phyloP scores from a whole-genome alignment of 768 basidiomycete species.

The Peribolospora baueri region DNA sequence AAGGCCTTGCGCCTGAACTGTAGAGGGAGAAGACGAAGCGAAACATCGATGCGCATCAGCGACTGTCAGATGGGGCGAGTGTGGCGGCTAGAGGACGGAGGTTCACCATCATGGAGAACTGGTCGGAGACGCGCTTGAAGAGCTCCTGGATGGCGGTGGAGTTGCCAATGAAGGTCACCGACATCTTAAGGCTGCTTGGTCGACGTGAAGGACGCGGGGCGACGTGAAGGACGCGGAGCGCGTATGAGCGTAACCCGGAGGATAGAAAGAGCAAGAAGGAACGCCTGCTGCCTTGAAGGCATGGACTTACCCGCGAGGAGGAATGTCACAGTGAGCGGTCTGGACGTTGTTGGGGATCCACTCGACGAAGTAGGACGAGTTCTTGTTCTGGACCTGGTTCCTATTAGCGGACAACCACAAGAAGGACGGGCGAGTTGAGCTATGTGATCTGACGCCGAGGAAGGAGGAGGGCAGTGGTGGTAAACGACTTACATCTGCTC shows the following conservation, averaged over 20 bases:
- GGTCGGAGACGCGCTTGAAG: constrained; percentile 95
- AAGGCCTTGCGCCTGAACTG: constrained; percentile 55
- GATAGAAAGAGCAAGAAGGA: neutral
- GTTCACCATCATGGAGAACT: constrained; percentile 73
- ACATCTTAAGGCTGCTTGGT: constrained; percentile 45
- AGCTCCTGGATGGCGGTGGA: constrained; percentile 91
- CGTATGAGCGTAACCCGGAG: too few relatives aligned
- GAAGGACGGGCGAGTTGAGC: neutral
- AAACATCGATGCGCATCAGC: neutral
- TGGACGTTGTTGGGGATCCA: constrained; percentile 99
- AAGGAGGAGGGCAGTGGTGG: neutral
- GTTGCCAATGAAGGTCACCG: constrained; percentile 92
- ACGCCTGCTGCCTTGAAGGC: neutral
- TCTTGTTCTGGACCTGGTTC: constrained; percentile 46
- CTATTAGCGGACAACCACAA: neutral
- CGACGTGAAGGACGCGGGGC: too few relatives aligned
- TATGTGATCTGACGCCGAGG: neutral
- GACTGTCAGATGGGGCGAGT: constrained; percentile 9
- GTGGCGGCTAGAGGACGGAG: constrained; percentile 30
- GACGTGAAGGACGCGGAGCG: too few relatives aligned
- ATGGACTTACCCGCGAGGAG: constrained; percentile 42
- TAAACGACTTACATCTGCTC: constrained; percentile 89
- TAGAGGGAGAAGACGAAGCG: neutral
- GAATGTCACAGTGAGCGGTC: constrained; percentile 92
- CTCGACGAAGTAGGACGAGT: constrained; percentile 93